These are phyloP conservation scores for Penicillium fuscoglaucum DNA, from an alignment of 2,329 filamentous ascomycete species.

Conservation along the genomic window DNA sequence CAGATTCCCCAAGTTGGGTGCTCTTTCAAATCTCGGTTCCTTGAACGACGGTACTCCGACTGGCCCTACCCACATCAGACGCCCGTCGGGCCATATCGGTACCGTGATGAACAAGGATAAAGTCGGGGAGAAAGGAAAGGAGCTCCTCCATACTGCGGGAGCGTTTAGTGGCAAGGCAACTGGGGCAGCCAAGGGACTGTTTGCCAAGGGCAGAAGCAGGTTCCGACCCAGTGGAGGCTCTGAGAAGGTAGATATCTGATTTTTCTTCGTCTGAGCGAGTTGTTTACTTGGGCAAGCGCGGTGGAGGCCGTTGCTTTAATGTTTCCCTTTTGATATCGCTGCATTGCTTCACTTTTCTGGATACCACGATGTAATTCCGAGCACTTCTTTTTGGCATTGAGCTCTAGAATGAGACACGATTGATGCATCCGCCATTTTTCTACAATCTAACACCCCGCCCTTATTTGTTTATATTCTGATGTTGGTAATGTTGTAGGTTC, in stretches of 20 bases:
- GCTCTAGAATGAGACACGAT: slow-evolving; percentile 32
- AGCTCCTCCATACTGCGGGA: slow-evolving; percentile 80
- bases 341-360: slow-evolving; percentile 22
- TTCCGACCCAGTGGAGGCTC: slow-evolving; percentile 61
- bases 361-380: slow-evolving; percentile 36
- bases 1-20: slow-evolving; percentile 46
- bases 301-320: slow-evolving; percentile 16
- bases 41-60: slow-evolving; percentile 36
- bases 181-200: slow-evolving; percentile 84
- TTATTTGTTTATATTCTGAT: slow-evolving; percentile 30
- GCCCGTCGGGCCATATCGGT: slow-evolving; percentile 40
- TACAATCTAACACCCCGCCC: slow-evolving; percentile 8
- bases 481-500: slow-evolving; percentile 36
- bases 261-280: slow-evolving; percentile 16
- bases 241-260: slow-evolving; percentile 76
- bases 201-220: slow-evolving; percentile 87
- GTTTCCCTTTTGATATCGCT: slow-evolving; percentile 16
- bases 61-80: slow-evolving; percentile 35
- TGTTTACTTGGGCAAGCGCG: slow-evolving; percentile 12
- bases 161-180: slow-evolving; percentile 66
- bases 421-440: slow-evolving; percentile 23
- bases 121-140: slow-evolving; percentile 82
- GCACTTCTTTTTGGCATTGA: slow-evolving; percentile 23
- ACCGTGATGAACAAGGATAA: slow-evolving; percentile 57
- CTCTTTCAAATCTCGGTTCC: slow-evolving; percentile 32